phyloP scores from a whole-genome alignment of 2,329 filamentous ascomycete genomes.

The Talaromyces sp. region DNA sequence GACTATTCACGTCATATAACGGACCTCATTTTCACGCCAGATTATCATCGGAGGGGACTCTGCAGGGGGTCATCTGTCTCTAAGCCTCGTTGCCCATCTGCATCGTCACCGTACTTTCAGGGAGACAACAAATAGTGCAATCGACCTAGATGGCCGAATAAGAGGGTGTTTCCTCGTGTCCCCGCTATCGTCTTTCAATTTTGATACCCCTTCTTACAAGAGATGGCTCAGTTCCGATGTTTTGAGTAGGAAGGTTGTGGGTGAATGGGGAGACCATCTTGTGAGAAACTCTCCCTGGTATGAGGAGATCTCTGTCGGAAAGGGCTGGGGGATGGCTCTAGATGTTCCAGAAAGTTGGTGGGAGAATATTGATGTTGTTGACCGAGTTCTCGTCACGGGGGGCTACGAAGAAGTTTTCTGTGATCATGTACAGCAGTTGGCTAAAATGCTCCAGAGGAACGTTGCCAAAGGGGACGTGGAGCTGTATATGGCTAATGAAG shows the following conservation, averaged over 20 bases:
- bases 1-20: background rate
- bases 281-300: slow-evolving; percentile 17
- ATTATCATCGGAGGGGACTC: slow-evolving; percentile 22
- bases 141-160: background rate
- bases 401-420: slow-evolving; percentile 20
- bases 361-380: slow-evolving; percentile 11
- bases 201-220: slow-evolving; percentile 13
- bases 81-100: slow-evolving; percentile 13
- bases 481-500: slow-evolving; percentile 16
- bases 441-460: slow-evolving; percentile 6
- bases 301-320: slow-evolving; percentile 14
- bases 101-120: background rate
- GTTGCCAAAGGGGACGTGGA: slow-evolving; percentile 4
- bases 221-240: slow-evolving; percentile 14
- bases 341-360: slow-evolving; percentile 20
- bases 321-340: slow-evolving; percentile 22
- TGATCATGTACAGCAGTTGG: slow-evolving; percentile 17
- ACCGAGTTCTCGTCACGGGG: slow-evolving; percentile 16
- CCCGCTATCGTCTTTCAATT: slow-evolving; percentile 15
- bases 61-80: slow-evolving; percentile 19
- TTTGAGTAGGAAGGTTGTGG: slow-evolving; percentile 8
- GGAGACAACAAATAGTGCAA: background rate
- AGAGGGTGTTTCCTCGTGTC: slow-evolving; percentile 18
- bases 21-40: slow-evolving; percentile 6
- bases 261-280: slow-evolving; percentile 15